These are phyloP conservation scores for Fistulifera pelliculosa DNA, from an alignment of 108 stramenopile species.

Conservation along the genomic window DNA sequence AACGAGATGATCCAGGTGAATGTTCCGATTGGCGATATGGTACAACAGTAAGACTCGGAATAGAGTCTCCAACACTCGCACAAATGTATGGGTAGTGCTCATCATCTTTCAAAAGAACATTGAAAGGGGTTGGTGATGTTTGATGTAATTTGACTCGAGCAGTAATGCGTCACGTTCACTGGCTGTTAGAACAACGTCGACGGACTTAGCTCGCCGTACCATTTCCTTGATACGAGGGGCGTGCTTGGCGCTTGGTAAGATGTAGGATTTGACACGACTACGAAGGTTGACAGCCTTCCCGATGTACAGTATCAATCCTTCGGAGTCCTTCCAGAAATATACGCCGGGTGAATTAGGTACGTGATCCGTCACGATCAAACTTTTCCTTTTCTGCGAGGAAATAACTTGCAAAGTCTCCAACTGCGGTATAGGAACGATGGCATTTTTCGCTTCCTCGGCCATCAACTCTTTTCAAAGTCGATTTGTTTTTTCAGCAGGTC, in stretches of 20 bases:
- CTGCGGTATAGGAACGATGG: too few species aligned
- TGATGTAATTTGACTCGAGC: constrained; percentile 60
- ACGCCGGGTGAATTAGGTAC: constrained; percentile 56
- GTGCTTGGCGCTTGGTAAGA: constrained; percentile 41
- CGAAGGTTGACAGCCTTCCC: constrained; percentile 60
- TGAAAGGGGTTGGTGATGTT: constrained; percentile 61
- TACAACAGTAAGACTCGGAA: constrained; percentile 36
- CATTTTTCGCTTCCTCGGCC: too few species aligned
- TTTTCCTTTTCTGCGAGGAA: background rate
- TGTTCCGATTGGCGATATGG: constrained; percentile 11
- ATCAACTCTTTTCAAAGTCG: constrained; percentile 3
- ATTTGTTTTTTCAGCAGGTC: constrained; percentile 53
- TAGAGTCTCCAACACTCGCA: constrained; percentile 43
- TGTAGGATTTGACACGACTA: constrained; percentile 40
- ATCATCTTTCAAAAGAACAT: constrained; percentile 64
- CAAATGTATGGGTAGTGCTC: constrained; percentile 60
- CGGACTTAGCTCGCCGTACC: constrained; percentile 31
- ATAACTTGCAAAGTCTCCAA: too few species aligned
- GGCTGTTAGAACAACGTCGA: constrained; percentile 54
- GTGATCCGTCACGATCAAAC: constrained; percentile 23
- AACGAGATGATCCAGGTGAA: constrained; percentile 2
- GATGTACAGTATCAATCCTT: constrained; percentile 47
- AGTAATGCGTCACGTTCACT: constrained; percentile 60
- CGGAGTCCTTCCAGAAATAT: constrained; percentile 55
- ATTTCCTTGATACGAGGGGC: constrained; percentile 38